Evolutionary conservation across 495 filamentous ascomycete species (phyloP), one percentile per base, ranked within the genome.

Genomic region (Chaetomium fimeti): DNA sequence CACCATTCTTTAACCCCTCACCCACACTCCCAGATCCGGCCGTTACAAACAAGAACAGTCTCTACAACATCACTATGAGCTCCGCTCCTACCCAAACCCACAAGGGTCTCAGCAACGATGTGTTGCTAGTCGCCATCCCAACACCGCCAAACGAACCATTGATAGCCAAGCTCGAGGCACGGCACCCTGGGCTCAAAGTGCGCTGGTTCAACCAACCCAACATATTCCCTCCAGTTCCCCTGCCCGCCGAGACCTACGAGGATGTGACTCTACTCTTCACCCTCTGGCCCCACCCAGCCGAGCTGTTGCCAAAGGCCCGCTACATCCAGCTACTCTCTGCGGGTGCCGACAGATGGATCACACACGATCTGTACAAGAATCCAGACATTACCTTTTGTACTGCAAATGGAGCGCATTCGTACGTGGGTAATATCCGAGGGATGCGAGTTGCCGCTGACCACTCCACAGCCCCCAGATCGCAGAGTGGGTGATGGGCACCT

Each of bases 401-500:
- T 12, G 60, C 74, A 2, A 78, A 76, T 57, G 71, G 71, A 4
- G 68, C 61, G 12, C 69, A 71, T 59, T 59, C 71, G 69, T 71
- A 51, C 9, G 69, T 57, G 36, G 0, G 0, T 27, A 16, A 1
- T 22, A 18, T 38, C 18, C 5, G 2, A 36, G n/a, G 13, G 9
- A 3, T 13, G 15, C 4, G 40, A 15, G 1, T 20, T 11, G 5
- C 15, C 24, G 38, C 18, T 28, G 48, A 25, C 22, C 13, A 1
- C 5, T 4, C 27, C 1, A 20, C 63, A 78, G 76, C 4, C 72
- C 76, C 8, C 77, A 77, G 57, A 79, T 79, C 22, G 75, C 76
- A n/a, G 77, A 79, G 65, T 79, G 77, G 77, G 76, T 77, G 13
- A 75, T 79, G 11, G 75, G 71, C 18, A 74, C 74, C 22, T 79